Evolutionary conservation across 495 filamentous ascomycete genomes (phyloP).

Genomic region (Podospora pseudoanserina): DNA sequence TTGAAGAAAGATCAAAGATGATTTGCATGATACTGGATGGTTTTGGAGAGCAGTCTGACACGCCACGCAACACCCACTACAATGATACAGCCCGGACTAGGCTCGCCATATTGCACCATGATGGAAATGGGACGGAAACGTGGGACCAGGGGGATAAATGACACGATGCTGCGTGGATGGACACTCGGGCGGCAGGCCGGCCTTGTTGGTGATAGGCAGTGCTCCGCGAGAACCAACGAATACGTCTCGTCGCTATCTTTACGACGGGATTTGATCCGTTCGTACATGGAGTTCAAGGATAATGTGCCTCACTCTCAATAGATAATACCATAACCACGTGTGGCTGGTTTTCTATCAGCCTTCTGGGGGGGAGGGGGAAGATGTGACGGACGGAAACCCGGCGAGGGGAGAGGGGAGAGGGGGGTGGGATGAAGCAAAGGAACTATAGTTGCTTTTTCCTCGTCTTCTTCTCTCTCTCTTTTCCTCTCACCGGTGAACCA

Average conservation of each 20-base stretch:
- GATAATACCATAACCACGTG: background rate
- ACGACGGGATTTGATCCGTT: background rate
- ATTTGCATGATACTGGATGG: background rate
- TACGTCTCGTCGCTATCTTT: background rate
- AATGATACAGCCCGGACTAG: background rate
- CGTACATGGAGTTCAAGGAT: background rate
- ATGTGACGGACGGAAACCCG: background rate
- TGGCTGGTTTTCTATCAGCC: background rate
- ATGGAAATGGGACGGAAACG: background rate
- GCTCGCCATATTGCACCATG: constrained; percentile 6
- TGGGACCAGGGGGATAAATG: background rate
- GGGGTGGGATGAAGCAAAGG: background rate
- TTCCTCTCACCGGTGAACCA: background rate
- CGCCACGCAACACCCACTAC: background rate
- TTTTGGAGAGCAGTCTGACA: background rate
- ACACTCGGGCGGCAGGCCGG: background rate
- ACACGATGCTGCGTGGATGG: background rate
- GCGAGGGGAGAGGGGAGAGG: background rate
- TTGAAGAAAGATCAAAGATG: background rate
- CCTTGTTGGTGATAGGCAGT: background rate
- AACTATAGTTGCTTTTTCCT: background rate
- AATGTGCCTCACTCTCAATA: background rate
- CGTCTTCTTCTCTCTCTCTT: background rate
- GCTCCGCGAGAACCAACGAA: background rate
- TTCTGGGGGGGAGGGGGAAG: background rate